A percentile compares a stretch with the other conserved stretches of the same genome.
Evolutionary conservation across 2,329 filamentous ascomycete species (phyloP).

Genomic region (Fusarium verticillioides): DNA sequence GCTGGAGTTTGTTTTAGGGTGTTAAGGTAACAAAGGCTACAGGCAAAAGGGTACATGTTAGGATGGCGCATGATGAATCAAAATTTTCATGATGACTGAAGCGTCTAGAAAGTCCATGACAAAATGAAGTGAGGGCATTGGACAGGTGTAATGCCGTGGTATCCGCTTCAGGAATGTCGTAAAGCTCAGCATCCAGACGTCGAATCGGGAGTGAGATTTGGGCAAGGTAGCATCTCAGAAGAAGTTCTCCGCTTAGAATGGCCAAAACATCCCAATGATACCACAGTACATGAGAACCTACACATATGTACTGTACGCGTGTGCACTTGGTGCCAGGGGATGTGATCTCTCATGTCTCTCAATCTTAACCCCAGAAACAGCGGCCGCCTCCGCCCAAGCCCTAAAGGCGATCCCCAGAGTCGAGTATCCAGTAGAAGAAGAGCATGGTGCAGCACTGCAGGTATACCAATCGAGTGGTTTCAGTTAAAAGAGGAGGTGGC

Average conservation of each 20-base stretch:
- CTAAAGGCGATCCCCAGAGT: slow-evolving; percentile 1
- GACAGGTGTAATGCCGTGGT: not conserved
- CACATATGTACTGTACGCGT: slow-evolving; percentile 1
- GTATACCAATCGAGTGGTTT: slow-evolving; percentile 22
- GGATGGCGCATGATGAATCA: slow-evolving; percentile 20
- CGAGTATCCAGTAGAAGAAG: not conserved
- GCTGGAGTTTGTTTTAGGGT: slow-evolving; percentile 14
- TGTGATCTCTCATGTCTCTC: slow-evolving; percentile 11
- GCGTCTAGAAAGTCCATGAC: slow-evolving; percentile 9
- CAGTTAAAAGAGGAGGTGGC: slow-evolving; percentile 13
- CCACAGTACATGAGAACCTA: not conserved
- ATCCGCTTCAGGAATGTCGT: slow-evolving; percentile 15
- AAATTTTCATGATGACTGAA: slow-evolving; percentile 2
- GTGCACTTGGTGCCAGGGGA: not conserved
- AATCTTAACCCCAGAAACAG: slow-evolving; percentile 14
- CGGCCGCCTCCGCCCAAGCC: slow-evolving; percentile 11
- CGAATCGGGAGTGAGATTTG: not conserved
- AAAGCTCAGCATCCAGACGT: not conserved
- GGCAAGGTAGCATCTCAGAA: slow-evolving; percentile 16
- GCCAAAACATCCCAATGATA: not conserved
- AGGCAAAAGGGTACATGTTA: slow-evolving; percentile 17
- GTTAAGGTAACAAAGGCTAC: not conserved
- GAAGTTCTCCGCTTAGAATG: slow-evolving; percentile 4
- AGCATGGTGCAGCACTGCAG: slow-evolving; percentile 1
- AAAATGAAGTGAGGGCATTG: not conserved